Base-by-base conservation (phyloP, 169 alveolate species). In the Cryptosporidium parvum region DNA sequence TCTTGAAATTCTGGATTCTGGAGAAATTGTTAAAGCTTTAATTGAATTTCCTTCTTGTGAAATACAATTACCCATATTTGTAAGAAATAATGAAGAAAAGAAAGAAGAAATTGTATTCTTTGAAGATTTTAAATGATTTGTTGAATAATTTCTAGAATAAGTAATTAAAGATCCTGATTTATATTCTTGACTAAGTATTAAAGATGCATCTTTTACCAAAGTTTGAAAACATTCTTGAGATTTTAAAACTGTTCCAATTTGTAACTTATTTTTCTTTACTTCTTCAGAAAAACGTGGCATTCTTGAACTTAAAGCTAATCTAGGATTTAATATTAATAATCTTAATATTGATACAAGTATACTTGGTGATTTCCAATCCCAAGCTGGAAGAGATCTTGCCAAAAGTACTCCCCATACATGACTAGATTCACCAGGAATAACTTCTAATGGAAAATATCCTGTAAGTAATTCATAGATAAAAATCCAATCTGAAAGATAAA, bases 341-440 rank as follows among this genome's bases (percentile, higher is more conserved):
- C 92, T 93, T 45, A 93, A 68, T 21, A 93, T 93, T 9, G 95
- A 93, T 70, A 93, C 80, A 86, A 93, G 61, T 56, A 93, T 84
- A 53, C 37, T 93, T 51, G 91, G 93, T 31, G 95, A 65, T 10
- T 91, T 85, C 92, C 80, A 91, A 45, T 93, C 95, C 91, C 91
- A 86, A 70, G 86, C 91, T 6, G 92, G 86, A 42, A 93, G 93
- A 67, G 92, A 87, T 56, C 95, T 42, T 62, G 95, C 80, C 48
- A 93, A 69, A 53, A 93, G 65, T 18, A 93, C 93, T 44, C 95
- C 95, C 95, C 95, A 93, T 42, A 85, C 69, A 59, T 93, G 95
- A 42, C 92, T 87, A 0, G 85, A 65, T 59, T 93, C 95, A 52
- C 93, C 93, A 0, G 93, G 93, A 16, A 91, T 10, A 85, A 92